phyloP scores from a whole-genome alignment of 2,329 filamentous ascomycete genomes.

The Monosporascus sp. region DNA sequence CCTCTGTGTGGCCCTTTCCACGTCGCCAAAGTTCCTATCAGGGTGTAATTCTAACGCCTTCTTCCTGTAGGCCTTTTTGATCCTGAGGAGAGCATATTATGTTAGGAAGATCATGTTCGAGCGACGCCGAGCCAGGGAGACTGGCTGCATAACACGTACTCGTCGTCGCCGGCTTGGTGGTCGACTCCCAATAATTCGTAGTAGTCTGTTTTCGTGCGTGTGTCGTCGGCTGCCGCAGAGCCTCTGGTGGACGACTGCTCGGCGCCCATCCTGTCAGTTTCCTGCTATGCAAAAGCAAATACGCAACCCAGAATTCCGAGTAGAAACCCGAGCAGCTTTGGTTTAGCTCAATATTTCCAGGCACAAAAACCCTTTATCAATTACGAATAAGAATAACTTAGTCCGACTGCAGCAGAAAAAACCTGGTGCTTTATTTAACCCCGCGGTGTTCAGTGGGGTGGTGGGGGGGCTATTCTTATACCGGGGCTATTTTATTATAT shows the following conservation, averaged over 20 bases:
- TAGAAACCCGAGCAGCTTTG: too few relatives aligned
- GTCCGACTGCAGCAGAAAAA: too few relatives aligned
- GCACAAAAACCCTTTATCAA: too few relatives aligned
- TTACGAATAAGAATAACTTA: too few relatives aligned
- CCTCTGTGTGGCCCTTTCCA: conserved; percentile 72
- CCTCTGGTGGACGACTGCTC: conserved; percentile 46
- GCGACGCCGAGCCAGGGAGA: background rate
- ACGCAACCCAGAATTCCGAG: too few relatives aligned
- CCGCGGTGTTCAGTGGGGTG: too few relatives aligned
- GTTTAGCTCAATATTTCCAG: too few relatives aligned
- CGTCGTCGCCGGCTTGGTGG: conserved; percentile 69
- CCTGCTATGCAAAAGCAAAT: too few relatives aligned
- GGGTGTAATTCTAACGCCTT: conserved; percentile 93
- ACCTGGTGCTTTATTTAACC: too few relatives aligned
- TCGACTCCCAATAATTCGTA: conserved; percentile 79
- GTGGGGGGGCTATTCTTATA: too few relatives aligned
- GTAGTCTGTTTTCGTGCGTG: conserved; percentile 63
- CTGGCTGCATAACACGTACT: conserved; percentile 45
- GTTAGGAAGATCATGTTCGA: conserved; percentile 1
- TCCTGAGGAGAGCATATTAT: conserved; percentile 41
- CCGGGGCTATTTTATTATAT: too few relatives aligned
- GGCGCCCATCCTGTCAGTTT: conserved; percentile 41
- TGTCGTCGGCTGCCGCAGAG: conserved; percentile 20
- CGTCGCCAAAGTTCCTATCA: conserved; percentile 85
- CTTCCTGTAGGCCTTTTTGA: conserved; percentile 87